These are phyloP conservation scores for Dichomitus squalens DNA, from an alignment of 1,284 basidiomycete genomes.

Conservation along the genomic window DNA sequence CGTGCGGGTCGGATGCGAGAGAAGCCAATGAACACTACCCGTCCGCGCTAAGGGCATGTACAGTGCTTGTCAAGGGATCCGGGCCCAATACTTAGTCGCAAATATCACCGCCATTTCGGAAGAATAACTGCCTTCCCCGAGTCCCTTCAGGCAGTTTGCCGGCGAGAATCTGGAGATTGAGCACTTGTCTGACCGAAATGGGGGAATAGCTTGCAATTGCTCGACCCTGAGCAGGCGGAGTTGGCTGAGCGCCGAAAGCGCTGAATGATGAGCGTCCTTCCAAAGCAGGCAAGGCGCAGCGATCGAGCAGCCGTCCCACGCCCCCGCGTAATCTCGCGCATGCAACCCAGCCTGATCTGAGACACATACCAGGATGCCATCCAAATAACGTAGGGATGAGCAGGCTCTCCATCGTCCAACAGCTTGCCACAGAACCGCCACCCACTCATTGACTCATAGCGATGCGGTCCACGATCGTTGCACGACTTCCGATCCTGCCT, in stretches of 20 bases:
- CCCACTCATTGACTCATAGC: too few species aligned
- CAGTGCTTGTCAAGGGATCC: background rate
- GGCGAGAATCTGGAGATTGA: background rate
- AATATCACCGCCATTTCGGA: conserved; percentile 3
- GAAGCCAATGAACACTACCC: background rate
- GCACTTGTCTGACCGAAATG: background rate
- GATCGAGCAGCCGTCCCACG: too few species aligned
- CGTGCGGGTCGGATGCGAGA: conserved; percentile 8
- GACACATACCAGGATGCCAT: too few species aligned
- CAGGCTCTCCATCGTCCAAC: background rate
- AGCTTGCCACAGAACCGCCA: too few species aligned
- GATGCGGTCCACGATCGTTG: too few species aligned
- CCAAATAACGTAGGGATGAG: too few species aligned
- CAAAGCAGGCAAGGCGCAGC: too few species aligned
- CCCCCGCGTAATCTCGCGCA: too few species aligned
- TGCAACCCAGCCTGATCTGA: background rate
- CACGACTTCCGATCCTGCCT: too few species aligned
- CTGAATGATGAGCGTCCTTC: background rate
- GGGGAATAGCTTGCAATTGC: background rate
- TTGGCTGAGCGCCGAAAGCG: background rate
- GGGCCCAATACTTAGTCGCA: background rate
- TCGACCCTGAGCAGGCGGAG: background rate
- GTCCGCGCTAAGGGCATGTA: background rate
- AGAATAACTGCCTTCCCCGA: background rate
- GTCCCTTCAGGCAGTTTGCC: background rate